These are phyloP conservation scores for Bretschneidera sinensis DNA, from an alignment of 345 rosid genomes.

Conservation along the genomic window DNA sequence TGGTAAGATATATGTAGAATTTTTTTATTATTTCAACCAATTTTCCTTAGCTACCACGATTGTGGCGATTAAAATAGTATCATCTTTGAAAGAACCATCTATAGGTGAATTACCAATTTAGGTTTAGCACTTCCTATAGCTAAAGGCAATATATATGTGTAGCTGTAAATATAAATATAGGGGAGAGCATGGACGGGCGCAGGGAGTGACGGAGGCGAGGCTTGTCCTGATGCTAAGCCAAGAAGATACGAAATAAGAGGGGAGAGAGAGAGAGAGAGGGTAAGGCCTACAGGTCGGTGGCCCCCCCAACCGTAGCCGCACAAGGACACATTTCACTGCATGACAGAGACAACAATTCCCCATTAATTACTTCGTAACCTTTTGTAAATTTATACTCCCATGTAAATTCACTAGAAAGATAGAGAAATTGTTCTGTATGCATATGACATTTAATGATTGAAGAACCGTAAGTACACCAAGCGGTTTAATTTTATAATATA, in stretches of 20 bases:
- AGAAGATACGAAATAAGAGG: conserved; percentile 19
- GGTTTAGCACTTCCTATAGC: neutral
- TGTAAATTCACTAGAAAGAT: conserved; percentile 19
- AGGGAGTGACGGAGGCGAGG: conserved; percentile 25
- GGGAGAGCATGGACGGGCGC: too few relatives aligned
- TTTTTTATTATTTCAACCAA: too few relatives aligned
- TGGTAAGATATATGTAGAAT: too few relatives aligned
- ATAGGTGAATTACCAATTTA: neutral
- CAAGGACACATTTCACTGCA: conserved; percentile 50
- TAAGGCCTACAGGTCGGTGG: conserved; percentile 17
- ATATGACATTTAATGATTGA: conserved; percentile 18
- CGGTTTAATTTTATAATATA: neutral
- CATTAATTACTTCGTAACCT: conserved; percentile 12
- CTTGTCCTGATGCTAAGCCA: conserved; percentile 17
- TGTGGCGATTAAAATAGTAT: neutral
- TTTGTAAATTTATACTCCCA: neutral
- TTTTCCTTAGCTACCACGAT: too few relatives aligned
- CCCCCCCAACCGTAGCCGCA: conserved; percentile 41
- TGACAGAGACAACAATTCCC: conserved; percentile 34
- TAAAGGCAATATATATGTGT: neutral
- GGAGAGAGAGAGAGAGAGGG: conserved; percentile 1
- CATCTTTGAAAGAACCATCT: neutral
- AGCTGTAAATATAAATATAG: neutral
- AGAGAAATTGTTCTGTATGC: conserved; percentile 20
- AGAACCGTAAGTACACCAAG: neutral